Evolutionary conservation across 2,329 filamentous ascomycete species (phyloP).

Genomic region (Diaporthe batatas): DNA sequence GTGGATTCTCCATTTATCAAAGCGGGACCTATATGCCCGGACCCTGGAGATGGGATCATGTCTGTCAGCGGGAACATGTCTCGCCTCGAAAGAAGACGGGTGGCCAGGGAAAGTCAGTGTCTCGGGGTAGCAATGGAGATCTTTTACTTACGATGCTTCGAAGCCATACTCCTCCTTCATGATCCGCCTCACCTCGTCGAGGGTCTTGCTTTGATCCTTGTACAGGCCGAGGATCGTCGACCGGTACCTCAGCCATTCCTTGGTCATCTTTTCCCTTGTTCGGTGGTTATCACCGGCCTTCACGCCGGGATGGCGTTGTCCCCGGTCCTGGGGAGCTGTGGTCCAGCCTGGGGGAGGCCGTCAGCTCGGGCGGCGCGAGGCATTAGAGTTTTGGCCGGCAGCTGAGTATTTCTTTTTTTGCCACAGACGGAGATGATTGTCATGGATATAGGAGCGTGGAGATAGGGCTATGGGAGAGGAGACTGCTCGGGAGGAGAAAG

Average conservation of each 20-base stretch:
- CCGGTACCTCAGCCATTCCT: constrained; percentile 57
- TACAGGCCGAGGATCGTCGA: constrained; percentile 56
- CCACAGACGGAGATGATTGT: constrained; percentile 3
- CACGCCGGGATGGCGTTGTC: constrained; percentile 27
- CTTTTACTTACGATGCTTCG: constrained; percentile 55
- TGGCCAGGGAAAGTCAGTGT: not conserved
- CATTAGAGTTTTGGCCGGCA: constrained; percentile 25
- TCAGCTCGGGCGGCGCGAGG: constrained; percentile 28
- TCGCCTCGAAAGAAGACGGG: not conserved
- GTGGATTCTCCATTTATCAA: constrained; percentile 59
- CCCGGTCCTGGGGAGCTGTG: constrained; percentile 21
- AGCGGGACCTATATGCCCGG: constrained; percentile 64
- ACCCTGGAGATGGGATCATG: constrained; percentile 45
- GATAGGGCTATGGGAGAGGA: not conserved
- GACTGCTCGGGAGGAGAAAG: constrained; percentile 3
- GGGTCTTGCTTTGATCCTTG: constrained; percentile 54
- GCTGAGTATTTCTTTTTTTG: constrained; percentile 4
- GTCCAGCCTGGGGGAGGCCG: constrained; percentile 36
- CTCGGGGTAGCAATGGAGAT: not conserved
- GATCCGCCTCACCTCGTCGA: constrained; percentile 56
- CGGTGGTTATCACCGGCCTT: not conserved
- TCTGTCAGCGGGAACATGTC: constrained; percentile 35
- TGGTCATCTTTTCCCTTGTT: constrained; percentile 55
- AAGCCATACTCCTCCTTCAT: constrained; percentile 57
- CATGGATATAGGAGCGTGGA: not conserved